Conservation (phyloP, 2,329 filamentous ascomycete species). For the Esteya vermicola region DNA sequence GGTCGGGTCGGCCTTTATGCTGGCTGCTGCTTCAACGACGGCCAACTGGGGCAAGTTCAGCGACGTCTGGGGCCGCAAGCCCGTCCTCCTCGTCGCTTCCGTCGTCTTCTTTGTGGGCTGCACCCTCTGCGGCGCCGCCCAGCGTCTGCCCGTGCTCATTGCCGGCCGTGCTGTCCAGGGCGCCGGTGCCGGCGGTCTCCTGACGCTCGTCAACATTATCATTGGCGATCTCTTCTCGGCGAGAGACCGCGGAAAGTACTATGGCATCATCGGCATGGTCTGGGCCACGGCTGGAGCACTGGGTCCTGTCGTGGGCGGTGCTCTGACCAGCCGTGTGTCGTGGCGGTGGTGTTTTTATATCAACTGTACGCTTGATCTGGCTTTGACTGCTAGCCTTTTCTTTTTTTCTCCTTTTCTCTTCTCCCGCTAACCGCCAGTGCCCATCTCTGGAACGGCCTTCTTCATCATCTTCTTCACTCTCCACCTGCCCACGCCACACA, state of each 20-base stretch:
- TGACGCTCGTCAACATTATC: constrained; percentile 46
- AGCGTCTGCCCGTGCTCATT: constrained; percentile 37
- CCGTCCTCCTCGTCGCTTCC: constrained; percentile 34
- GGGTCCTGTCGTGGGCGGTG: constrained; percentile 11
- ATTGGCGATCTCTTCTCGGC: constrained; percentile 29
- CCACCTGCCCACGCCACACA: constrained; percentile 52
- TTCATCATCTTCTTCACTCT: constrained; percentile 43
- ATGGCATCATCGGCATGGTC: constrained; percentile 11
- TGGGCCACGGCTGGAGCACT: constrained; percentile 11
- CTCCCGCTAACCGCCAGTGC: constrained; percentile 6
- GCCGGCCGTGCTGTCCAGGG: constrained; percentile 42
- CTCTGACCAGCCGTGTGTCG: constrained; percentile 9
- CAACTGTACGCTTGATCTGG: constrained; percentile 24
- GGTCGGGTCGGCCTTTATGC: constrained; percentile 62
- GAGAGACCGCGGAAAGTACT: constrained; percentile 12
- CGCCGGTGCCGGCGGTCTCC: constrained; percentile 37
- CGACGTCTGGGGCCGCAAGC: constrained; percentile 45
- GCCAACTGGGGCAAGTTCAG: constrained; percentile 56
- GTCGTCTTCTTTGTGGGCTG: constrained; percentile 40
- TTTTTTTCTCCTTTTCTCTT: not conserved
- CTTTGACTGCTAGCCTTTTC: too few relatives aligned
- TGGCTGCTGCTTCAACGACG: constrained; percentile 51
- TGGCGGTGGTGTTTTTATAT: constrained; percentile 62
- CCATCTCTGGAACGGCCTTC: constrained; percentile 25
- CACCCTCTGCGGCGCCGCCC: constrained; percentile 35